A percentile compares a stretch with the other conserved stretches of the same genome.
Evolutionary conservation across 179 eudicot species (phyloP).

Genomic region (Carnegiea gigantea): DNA sequence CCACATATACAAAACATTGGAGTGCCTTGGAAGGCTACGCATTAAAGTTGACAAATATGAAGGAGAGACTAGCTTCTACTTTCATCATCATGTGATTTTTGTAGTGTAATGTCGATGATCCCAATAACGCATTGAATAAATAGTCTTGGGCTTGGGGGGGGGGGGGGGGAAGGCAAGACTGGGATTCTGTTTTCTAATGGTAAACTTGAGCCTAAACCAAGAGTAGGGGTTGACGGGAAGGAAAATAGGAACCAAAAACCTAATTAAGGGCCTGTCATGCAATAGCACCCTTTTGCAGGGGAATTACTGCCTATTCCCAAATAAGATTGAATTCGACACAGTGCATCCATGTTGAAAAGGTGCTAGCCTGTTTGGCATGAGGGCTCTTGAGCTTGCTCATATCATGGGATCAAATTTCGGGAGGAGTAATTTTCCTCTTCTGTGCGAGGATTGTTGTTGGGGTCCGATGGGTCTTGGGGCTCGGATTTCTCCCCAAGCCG

Average conservation of each 20-base stretch:
- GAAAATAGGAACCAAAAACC: background rate
- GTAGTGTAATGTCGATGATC: conserved; percentile 4
- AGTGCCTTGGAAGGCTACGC: background rate
- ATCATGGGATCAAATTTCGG: too few relatives aligned
- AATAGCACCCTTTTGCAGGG: background rate
- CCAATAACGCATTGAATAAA: background rate
- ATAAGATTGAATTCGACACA: background rate
- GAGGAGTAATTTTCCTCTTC: too few relatives aligned
- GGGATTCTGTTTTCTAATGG: too few relatives aligned
- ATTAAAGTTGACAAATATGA: conserved; percentile 7
- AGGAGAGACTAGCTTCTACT: background rate
- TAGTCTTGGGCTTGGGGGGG: background rate
- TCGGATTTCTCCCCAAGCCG: too few relatives aligned
- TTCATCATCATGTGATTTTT: conserved; percentile 7
- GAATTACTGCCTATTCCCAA: background rate
- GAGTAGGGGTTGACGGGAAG: background rate
- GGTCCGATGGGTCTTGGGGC: too few relatives aligned
- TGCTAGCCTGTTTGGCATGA: too few relatives aligned
- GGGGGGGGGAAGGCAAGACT: too few relatives aligned
- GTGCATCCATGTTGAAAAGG: too few relatives aligned
- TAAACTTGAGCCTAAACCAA: background rate
- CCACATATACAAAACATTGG: conserved; percentile 1
- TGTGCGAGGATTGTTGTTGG: too few relatives aligned
- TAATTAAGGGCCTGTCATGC: too few relatives aligned
- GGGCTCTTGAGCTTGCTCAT: too few relatives aligned